These are phyloP conservation scores for Echria macrotheca DNA, from an alignment of 495 filamentous ascomycete genomes.

Conservation along the genomic window DNA sequence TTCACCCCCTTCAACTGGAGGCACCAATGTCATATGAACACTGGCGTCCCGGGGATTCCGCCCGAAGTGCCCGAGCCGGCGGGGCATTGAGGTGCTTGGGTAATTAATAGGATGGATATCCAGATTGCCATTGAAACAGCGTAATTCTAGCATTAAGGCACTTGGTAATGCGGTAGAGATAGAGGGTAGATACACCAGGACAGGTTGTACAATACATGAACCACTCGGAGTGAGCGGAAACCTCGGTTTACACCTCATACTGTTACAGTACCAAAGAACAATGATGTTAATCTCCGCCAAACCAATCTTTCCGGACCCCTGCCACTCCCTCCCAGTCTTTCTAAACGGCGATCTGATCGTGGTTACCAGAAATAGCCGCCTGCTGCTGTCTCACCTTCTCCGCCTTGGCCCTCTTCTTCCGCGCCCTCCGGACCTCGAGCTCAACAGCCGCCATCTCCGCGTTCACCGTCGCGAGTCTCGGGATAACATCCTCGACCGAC, in stretches of 20 bases:
- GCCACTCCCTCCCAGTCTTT: too few species aligned
- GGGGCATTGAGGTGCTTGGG: constrained; percentile 37
- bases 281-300: too few species aligned
- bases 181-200: too few species aligned
- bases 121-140: too few species aligned
- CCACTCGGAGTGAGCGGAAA: too few species aligned
- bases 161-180: too few species aligned
- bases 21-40: constrained; percentile 62
- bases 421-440: constrained; percentile 44
- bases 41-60: constrained; percentile 52
- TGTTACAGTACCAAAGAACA: too few species aligned
- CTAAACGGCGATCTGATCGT: too few species aligned
- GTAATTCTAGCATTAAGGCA: too few species aligned
- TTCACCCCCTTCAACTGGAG: constrained; percentile 81
- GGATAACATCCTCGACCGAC: constrained; percentile 42
- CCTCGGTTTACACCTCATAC: too few species aligned
- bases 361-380: too few species aligned
- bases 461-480: constrained; percentile 37
- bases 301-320: not conserved
- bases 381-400: constrained; percentile 14
- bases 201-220: too few species aligned
- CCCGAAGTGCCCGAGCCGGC: constrained; percentile 45
- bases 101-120: not conserved
- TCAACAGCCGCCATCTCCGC: constrained; percentile 46
- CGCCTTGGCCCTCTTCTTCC: constrained; percentile 45